Evolutionary conservation across 2,329 filamentous ascomycete genomes (phyloP), one percentile per base, ranked within the genome.

Genomic region (Boeremia lycopersici): DNA sequence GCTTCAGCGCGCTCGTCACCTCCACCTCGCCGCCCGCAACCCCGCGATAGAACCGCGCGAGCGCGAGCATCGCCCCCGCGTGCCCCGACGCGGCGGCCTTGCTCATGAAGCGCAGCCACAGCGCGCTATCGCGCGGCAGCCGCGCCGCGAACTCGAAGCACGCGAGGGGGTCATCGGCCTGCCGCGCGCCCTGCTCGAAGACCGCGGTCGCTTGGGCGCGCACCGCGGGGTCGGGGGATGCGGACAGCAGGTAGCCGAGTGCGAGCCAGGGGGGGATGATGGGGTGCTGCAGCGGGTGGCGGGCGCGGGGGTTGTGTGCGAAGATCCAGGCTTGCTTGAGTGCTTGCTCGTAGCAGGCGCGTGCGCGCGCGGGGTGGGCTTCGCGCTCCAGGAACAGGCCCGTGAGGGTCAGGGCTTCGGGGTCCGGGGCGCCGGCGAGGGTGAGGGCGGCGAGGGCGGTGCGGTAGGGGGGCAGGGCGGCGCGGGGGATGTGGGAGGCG

Each of bases 71-170:
- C 8, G 78, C 77, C 48, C 72, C 70, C 6, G 63, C 52, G 44
- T 78, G 72, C 1, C 75, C 73, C 6, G 73, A 74, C 10, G 74
- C 72, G 3, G 78, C 79, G 2, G 78, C 78, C 68, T 80, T 80
- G 30, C 69, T 79, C 47, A 75, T 75, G 57, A 76, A 74, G 52
- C 73, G 73, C 8, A 80, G 63, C 78, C 79, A 81, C 2, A 69
- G 62, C 29, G 62, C 61, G 13, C 68, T 74, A 25, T 61, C 55
- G 26, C 59, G 56, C 2, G 68, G 60, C 33, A 63, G 57, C 5
- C 71, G 64, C 4, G 61, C 55, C 1, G 76, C 69, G 8, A 75
- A 71, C 40, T 73, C 66, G 50, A 72, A 77, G 59, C 73, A 77
- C 1, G 76, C 72, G n/a, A 73, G 62, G 0, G 79, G 78, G 48